Conservation (phyloP, 768 basidiomycete species). For the Mycena amicta region DNA sequence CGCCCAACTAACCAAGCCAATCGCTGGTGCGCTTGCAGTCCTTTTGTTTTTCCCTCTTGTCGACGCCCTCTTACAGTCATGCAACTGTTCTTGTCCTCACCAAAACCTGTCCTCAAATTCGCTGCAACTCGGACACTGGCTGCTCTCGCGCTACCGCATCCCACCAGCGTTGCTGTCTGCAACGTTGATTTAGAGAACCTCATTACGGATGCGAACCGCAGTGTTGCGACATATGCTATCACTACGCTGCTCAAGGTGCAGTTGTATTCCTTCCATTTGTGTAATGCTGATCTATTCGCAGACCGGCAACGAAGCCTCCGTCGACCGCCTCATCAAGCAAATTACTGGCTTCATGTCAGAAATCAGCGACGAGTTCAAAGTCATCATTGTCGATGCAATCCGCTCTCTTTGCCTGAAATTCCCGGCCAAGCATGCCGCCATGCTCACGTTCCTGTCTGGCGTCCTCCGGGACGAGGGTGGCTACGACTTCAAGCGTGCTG, state of each 20-base stretch:
- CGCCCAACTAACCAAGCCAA: constrained; percentile 80
- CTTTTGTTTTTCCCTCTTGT: constrained; percentile 1
- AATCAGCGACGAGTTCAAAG: constrained; percentile 99
- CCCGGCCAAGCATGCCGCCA: constrained; percentile 93
- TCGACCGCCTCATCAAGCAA: constrained; percentile 98
- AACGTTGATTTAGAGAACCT: constrained; percentile 97
- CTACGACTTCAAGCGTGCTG: constrained; percentile 98
- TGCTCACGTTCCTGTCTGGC: constrained; percentile 96
- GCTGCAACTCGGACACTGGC: constrained; percentile 96
- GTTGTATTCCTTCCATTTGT: constrained; percentile 3
- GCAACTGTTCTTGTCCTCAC: constrained; percentile 94
- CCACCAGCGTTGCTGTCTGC: constrained; percentile 84
- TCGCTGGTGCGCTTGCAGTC: constrained; percentile 67
- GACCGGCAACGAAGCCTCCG: constrained; percentile 99
- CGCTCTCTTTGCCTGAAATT: constrained; percentile 98
- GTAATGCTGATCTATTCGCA: constrained; percentile 35
- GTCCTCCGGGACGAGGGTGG: constrained; percentile 98
- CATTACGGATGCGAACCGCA: constrained; percentile 93
- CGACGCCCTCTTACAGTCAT: constrained; percentile 57
- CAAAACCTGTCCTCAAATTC: constrained; percentile 94
- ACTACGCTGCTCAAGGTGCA: constrained; percentile 93
- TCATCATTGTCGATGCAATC: constrained; percentile 98
- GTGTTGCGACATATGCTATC: constrained; percentile 97
- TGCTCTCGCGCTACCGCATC: constrained; percentile 83
- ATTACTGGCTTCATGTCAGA: constrained; percentile 99